Evolutionary conservation across 805 yeast species (phyloP).

Genomic region (Starmerella khaoyaiensis): DNA sequence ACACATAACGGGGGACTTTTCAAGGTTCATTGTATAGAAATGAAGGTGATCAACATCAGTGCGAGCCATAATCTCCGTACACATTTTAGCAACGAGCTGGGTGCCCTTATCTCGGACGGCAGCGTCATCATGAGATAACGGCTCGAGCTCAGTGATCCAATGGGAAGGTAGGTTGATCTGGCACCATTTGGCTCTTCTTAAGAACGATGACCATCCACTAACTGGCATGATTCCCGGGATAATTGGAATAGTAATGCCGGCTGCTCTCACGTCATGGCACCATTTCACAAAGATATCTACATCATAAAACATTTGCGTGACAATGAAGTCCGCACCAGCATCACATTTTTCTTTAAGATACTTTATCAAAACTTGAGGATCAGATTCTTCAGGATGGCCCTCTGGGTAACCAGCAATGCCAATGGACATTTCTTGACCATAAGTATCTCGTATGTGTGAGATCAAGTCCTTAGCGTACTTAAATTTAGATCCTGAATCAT

Average conservation of each 20-base stretch:
- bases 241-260: slow-evolving; percentile 72
- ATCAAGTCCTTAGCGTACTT: slow-evolving; percentile 79
- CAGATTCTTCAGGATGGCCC: slow-evolving; percentile 83
- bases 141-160: slow-evolving; percentile 57
- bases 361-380: slow-evolving; percentile 38
- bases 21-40: slow-evolving; percentile 95
- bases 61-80: slow-evolving; percentile 47
- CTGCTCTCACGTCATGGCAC: slow-evolving; percentile 57
- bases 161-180: slow-evolving; percentile 65
- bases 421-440: slow-evolving; percentile 81
- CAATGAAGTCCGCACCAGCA: slow-evolving; percentile 84
- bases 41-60: slow-evolving; percentile 76
- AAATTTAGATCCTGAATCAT: slow-evolving; percentile 37
- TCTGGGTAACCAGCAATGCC: slow-evolving; percentile 98
- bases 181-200: slow-evolving; percentile 93
- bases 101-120: slow-evolving; percentile 78
- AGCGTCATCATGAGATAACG: slow-evolving; percentile 80
- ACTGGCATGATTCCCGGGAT: slow-evolving; percentile 99
- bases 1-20: slow-evolving; percentile 78
- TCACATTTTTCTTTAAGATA: slow-evolving; percentile 80
- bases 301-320: slow-evolving; percentile 96
- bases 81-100: slow-evolving; percentile 70
- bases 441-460: slow-evolving; percentile 54
- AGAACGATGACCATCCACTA: slow-evolving; percentile 81
- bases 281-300: slow-evolving; percentile 71